Conservation (phyloP, 306 rosid genomes). For the Alnus glutinosa region DNA sequence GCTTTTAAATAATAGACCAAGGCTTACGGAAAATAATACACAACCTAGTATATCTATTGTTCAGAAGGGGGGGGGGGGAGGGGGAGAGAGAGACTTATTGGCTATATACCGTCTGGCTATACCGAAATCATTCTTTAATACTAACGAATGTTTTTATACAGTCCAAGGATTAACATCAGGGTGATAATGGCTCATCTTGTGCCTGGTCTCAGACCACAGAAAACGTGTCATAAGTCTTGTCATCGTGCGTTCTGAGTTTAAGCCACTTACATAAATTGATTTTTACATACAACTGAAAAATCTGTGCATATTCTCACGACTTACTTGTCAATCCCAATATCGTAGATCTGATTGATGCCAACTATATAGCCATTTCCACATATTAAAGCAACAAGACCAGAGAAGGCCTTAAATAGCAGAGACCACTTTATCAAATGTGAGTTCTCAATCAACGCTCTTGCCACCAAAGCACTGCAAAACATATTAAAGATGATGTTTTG, state of each 20-base stretch:
- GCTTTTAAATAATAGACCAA: constrained; percentile 10
- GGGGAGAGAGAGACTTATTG: background rate
- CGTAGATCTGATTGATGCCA: constrained; percentile 98
- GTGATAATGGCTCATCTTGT: background rate
- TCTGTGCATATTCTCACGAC: constrained; percentile 24
- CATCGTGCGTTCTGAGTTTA: background rate
- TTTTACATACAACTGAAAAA: constrained; percentile 16
- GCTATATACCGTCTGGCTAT: constrained; percentile 3
- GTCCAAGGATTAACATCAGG: background rate
- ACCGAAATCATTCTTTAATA: background rate
- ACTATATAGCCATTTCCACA: constrained; percentile 97
- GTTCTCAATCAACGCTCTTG: constrained; percentile 90
- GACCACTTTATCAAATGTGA: constrained; percentile 92
- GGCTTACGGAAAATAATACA: background rate
- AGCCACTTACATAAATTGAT: background rate
- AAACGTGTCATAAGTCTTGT: background rate
- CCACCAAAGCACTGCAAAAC: constrained; percentile 80
- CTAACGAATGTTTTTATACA: background rate
- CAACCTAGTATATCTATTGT: background rate
- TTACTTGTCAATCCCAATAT: constrained; percentile 92
- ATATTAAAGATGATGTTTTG: constrained; percentile 23
- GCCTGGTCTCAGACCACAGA: constrained; percentile 2
- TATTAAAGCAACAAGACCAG: constrained; percentile 80
- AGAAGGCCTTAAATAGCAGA: constrained; percentile 80
- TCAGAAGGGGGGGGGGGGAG: background rate